Percentiles rank a stretch among this genome's conserved stretches.
These are phyloP conservation scores for Phytophthora agathidicida DNA, from an alignment of 352 stramenopile species.

Conservation along the genomic window DNA sequence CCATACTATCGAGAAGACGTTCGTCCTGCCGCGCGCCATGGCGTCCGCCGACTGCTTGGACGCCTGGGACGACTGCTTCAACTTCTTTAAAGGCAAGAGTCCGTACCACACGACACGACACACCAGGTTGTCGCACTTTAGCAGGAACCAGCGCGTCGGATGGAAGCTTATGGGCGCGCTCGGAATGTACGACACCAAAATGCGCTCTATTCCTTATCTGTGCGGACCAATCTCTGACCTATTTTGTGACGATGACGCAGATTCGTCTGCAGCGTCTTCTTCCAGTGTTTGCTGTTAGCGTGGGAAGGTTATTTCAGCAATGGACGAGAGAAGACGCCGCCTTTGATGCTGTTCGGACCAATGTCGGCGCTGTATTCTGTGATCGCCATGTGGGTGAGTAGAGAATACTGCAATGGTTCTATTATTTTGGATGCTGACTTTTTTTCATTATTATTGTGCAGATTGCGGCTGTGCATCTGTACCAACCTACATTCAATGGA, in stretches of 20 bases:
- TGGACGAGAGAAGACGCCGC: slow-evolving; percentile 58
- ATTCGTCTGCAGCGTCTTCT: slow-evolving; percentile 59
- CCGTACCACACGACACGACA: slow-evolving; percentile 56
- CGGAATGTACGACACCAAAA: slow-evolving; percentile 59
- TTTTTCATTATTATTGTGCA: slow-evolving; percentile 14
- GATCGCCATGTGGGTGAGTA: slow-evolving; percentile 58
- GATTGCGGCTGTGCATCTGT: slow-evolving; percentile 59
- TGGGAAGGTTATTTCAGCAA: slow-evolving; percentile 54
- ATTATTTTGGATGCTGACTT: too few species aligned
- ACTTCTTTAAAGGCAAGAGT: slow-evolving; percentile 73
- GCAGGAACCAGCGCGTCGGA: slow-evolving; percentile 54
- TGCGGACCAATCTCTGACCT: not conserved
- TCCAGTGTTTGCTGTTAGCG: slow-evolving; percentile 50
- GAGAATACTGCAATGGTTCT: too few species aligned
- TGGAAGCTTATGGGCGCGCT: slow-evolving; percentile 68
- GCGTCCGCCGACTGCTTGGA: slow-evolving; percentile 43
- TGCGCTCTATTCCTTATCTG: not conserved
- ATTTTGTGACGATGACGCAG: slow-evolving; percentile 22
- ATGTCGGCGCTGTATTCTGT: slow-evolving; percentile 56
- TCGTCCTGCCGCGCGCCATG: slow-evolving; percentile 17
- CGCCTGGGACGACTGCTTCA: slow-evolving; percentile 60
- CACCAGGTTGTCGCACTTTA: slow-evolving; percentile 52
- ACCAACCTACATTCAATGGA: slow-evolving; percentile 60
- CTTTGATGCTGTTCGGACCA: slow-evolving; percentile 49
- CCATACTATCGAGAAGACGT: slow-evolving; percentile 12